Base-by-base conservation (phyloP, 805 yeast genomes). In the Nakazawaea pomicola region DNA sequence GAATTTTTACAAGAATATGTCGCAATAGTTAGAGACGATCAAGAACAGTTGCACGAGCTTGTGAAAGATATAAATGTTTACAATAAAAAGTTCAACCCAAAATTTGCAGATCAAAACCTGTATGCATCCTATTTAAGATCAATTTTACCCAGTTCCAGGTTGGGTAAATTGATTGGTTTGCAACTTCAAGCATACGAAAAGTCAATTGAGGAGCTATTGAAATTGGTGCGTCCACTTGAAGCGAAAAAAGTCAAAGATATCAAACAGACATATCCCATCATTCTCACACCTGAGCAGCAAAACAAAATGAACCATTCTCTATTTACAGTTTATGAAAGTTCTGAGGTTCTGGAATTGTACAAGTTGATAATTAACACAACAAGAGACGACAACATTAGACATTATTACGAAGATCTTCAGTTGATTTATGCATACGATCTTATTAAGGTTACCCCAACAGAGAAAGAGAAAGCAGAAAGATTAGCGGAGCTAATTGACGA, bases 391-490 rank as follows among this genome's bases (percentile, higher is more conserved):
- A 67, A 57, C 0, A 52, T 61, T 36, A 75, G 98, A 52, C 61
- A 74, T 17, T 51, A 57, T 9, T 58, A 70, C 31, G 96, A 93
- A 59, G 78, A 75, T 15, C 69, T 73, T 29, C 69, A 72, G 49
- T 58, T 93, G 29, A 67, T 70, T 41, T 78, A 79, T 54, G 71
- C 75, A 44, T 72, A 77, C 45, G 71, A 72, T 15, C 59, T 76
- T 32, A 59, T 89, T 38, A 66, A 63, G 43, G 66, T 72, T 2
- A 65, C 76, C 27, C 87, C 93, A 0, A 10, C 21, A 5, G 40
- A 43, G 0, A 56, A 57, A 0, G 47, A 50, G 2, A 79, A 80
- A 41, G 55, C 57, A 12, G 44, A 42, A 2, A 51, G 72, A 20
- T 63, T 64, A 8, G 50, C 51, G 1, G 70, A 73, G 20, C 61